phyloP scores from a whole-genome alignment of 345 rosid genomes.

The Gynandropsis gynandra region DNA sequence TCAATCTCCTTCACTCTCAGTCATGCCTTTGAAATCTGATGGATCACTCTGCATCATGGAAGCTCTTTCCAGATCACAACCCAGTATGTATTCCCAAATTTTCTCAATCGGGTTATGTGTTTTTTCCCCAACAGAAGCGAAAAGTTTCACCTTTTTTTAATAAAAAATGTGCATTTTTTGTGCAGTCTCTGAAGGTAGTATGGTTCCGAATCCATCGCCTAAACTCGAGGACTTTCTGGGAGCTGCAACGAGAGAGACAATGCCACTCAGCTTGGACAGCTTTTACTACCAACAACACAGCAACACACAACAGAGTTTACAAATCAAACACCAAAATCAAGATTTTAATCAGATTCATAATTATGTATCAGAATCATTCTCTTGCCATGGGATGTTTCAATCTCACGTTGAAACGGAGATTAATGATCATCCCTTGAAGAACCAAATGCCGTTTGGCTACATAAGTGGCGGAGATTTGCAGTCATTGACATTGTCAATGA shows the following conservation, averaged over 20 bases:
- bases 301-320: conserved; percentile 29
- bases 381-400: conserved; percentile 33
- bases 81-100: conserved; percentile 36
- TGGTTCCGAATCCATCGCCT: conserved; percentile 41
- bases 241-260: conserved; percentile 45
- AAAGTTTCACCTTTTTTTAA: background rate
- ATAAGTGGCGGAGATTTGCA: conserved; percentile 46
- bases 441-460: conserved; percentile 25
- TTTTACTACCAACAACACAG: conserved; percentile 30
- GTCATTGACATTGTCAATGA: conserved; percentile 74
- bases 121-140: background rate
- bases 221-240: conserved; percentile 67
- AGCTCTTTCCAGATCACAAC: conserved; percentile 41
- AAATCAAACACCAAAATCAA: conserved; percentile 26
- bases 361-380: conserved; percentile 32
- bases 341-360: conserved; percentile 34
- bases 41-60: conserved; percentile 73
- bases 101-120: background rate
- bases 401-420: background rate
- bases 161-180: background rate
- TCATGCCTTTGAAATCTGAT: conserved; percentile 68
- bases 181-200: conserved; percentile 18
- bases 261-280: conserved; percentile 52
- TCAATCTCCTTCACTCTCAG: conserved; percentile 35
- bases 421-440: conserved; percentile 17